phyloP scores from a whole-genome alignment of 1,284 basidiomycete species.

The Rhodotorula sp. region DNA sequence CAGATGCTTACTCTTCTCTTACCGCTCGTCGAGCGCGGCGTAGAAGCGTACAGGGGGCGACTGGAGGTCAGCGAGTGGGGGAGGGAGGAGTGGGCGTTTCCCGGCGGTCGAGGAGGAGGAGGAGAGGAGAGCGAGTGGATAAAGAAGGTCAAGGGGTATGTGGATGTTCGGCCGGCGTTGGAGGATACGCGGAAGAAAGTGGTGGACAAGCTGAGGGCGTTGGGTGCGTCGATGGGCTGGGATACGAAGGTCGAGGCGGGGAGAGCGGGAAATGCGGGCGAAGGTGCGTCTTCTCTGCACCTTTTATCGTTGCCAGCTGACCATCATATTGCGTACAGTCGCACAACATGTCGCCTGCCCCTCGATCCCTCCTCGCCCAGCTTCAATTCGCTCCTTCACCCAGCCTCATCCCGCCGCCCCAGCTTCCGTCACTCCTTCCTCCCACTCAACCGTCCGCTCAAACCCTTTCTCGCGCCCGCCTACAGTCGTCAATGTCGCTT shows the following conservation, averaged over 20 bases:
- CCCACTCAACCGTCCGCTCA: too few species aligned
- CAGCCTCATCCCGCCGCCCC: too few species aligned
- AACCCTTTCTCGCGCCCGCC: too few species aligned
- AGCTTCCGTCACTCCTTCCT: too few species aligned
- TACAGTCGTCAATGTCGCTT: too few species aligned
- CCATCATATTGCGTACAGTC: background rate
- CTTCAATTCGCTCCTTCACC: background rate
- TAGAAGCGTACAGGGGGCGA: background rate
- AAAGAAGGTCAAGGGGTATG: background rate
- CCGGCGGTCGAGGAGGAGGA: constrained; percentile 3
- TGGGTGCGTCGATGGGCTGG: background rate
- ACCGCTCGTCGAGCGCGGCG: background rate
- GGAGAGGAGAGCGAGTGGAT: background rate
- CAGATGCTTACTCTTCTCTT: constrained; percentile 14
- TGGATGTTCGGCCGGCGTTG: constrained; percentile 4
- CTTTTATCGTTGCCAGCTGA: too few species aligned
- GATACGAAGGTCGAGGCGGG: background rate
- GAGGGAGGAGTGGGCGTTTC: background rate
- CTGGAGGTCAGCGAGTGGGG: background rate
- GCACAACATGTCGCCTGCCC: background rate
- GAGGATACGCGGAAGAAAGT: background rate
- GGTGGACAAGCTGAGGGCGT: background rate
- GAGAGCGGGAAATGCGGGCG: background rate
- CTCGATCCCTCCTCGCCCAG: background rate
- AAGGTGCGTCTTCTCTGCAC: too few species aligned